Percentiles rank a stretch among this genome's conserved stretches.
Evolutionary conservation across 2,329 filamentous ascomycete genomes (phyloP).

Genomic region (Cercospora berteroae): DNA sequence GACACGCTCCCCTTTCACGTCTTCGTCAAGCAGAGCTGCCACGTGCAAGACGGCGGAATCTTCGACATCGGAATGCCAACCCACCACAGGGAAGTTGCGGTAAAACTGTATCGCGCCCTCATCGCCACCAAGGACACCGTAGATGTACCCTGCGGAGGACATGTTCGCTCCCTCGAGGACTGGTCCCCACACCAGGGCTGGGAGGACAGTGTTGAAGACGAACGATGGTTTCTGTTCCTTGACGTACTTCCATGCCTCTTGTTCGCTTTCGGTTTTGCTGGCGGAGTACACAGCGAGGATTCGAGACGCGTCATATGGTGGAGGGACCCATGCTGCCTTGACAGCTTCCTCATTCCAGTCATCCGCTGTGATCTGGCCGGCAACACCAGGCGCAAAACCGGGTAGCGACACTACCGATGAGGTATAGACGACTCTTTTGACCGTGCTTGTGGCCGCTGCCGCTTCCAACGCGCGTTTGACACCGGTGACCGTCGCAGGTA

Average conservation of each 20-base stretch:
- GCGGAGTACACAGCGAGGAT: neutral
- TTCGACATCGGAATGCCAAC: neutral
- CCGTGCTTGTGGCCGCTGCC: neutral
- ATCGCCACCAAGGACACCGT: neutral
- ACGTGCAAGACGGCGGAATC: neutral
- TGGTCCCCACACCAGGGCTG: neutral
- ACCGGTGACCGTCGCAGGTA: neutral
- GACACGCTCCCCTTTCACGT: neutral
- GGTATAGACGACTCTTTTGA: constrained; percentile 7
- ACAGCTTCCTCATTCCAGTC: neutral
- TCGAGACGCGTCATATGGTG: neutral
- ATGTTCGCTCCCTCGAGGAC: neutral
- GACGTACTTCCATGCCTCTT: neutral
- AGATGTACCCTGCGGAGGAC: neutral
- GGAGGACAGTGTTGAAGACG: neutral
- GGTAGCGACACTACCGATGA: neutral
- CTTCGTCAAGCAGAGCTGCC: neutral
- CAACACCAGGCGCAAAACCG: neutral
- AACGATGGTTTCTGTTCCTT: neutral
- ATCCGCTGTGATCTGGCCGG: neutral
- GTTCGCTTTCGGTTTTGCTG: constrained; percentile 1
- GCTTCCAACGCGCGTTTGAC: neutral
- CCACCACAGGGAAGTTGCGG: neutral
- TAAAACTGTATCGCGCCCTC: neutral
- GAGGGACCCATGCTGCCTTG: neutral